Evolutionary conservation across 2,329 filamentous ascomycete species (phyloP).

Genomic region (Thermothelomyces thermophilus): DNA sequence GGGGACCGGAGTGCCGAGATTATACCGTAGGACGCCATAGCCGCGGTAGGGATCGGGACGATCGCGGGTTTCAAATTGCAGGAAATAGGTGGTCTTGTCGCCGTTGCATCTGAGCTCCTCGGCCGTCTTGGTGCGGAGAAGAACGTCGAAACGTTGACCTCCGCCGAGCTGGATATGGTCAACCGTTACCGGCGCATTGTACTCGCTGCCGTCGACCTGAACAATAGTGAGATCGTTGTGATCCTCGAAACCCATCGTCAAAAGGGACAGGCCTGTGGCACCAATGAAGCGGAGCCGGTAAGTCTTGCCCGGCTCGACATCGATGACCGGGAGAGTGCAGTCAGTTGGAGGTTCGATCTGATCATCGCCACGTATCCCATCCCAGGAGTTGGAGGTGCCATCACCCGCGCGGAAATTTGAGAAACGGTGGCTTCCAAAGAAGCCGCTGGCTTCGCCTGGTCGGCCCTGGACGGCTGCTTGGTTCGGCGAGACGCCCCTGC

Average conservation of each 20-base stretch:
- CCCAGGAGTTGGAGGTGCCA: background rate
- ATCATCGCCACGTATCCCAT: background rate
- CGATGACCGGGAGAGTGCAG: constrained; percentile 45
- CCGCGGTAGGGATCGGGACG: constrained; percentile 39
- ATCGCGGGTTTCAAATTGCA: constrained; percentile 44
- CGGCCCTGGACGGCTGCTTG: constrained; percentile 15
- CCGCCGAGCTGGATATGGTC: constrained; percentile 48
- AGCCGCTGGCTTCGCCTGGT: constrained; percentile 10
- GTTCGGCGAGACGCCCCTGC: constrained; percentile 40
- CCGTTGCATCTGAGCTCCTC: constrained; percentile 35
- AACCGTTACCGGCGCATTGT: constrained; percentile 42
- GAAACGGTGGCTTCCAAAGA: constrained; percentile 15
- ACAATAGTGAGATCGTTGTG: constrained; percentile 53
- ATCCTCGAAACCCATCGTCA: constrained; percentile 48
- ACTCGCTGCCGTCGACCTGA: constrained; percentile 51
- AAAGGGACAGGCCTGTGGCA: constrained; percentile 46
- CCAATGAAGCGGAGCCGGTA: constrained; percentile 59
- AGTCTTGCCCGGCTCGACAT: constrained; percentile 52
- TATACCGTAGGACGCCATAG: constrained; percentile 41
- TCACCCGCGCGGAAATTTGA: background rate
- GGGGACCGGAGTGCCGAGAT: constrained; percentile 10
- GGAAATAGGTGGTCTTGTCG: constrained; percentile 34
- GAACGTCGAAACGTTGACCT: constrained; percentile 55
- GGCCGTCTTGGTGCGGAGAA: constrained; percentile 47
- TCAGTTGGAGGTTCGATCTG: constrained; percentile 23